A percentile compares a stretch with the other conserved stretches of the same genome.
phyloP scores from a whole-genome alignment of 2,329 filamentous ascomycete genomes.

The Monilinia fructicola region DNA sequence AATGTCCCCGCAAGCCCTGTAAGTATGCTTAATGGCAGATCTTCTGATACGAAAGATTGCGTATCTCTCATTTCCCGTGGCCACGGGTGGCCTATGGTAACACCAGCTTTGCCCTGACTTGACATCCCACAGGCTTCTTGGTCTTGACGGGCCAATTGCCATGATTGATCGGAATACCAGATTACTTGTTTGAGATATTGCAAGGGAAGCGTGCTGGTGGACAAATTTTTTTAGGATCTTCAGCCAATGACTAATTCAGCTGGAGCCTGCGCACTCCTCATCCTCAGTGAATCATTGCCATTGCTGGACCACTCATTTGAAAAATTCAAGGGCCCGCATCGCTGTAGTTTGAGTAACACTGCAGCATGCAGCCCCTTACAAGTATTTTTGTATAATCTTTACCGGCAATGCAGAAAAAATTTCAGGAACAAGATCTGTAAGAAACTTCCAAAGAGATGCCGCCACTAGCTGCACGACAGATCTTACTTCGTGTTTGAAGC shows the following conservation, averaged over 20 bases:
- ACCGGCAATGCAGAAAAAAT: conserved; percentile 10
- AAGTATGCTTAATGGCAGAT: conserved; percentile 6
- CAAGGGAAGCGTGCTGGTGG: not conserved
- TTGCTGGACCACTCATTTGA: not conserved
- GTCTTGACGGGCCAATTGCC: not conserved
- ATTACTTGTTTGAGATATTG: not conserved
- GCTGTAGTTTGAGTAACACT: not conserved
- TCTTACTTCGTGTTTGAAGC: not conserved
- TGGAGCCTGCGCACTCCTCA: not conserved
- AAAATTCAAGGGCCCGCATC: not conserved
- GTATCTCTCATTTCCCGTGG: conserved; percentile 22
- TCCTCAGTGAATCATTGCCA: not conserved
- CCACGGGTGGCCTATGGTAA: not conserved
- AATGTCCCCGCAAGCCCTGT: conserved; percentile 8
- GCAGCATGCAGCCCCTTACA: not conserved
- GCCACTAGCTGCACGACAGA: not conserved
- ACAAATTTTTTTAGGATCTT: not conserved
- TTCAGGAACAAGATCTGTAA: conserved; percentile 11
- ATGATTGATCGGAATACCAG: not conserved
- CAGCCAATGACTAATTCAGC: not conserved
- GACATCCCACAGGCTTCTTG: not conserved
- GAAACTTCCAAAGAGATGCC: not conserved
- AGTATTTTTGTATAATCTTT: not conserved
- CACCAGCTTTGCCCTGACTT: not conserved
- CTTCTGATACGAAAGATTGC: conserved; percentile 20